Evolutionary conservation across 352 stramenopile species (phyloP), one percentile per base, ranked within the genome.

Genomic region (Thalassiosira sp.): DNA sequence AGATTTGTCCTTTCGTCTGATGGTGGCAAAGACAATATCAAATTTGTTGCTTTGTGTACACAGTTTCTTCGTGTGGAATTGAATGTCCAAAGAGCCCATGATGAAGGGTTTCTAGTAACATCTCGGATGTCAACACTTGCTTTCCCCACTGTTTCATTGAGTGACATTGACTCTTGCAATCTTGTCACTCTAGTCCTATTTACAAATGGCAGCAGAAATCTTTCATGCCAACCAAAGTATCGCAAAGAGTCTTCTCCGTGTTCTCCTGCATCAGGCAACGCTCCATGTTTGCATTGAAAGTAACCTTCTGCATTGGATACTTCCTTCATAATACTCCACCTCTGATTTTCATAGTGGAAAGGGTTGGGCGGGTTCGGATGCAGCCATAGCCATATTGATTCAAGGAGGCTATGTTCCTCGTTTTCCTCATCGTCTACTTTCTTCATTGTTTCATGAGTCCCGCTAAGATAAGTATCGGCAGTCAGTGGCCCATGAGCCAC

Each of bases 221-320:
- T 60, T 27, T 79, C 70, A 56, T 79, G 48, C 53, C 54, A 79
- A 3, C 70, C 54, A 61, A 79, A 79, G 42, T 79, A 79, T 18
- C 70, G 18, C 54, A 79, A 58, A 5, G 70, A 59, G 33, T 79
- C 70, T 42, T 69, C 42, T 43, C 70, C 70, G 40, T 59, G 42
- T 18, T 63, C 35, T 6, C 70, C 70, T 20, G 70, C 54, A 59
- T 79, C 70, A n/a, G 70, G 70, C 49, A 79, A 56, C 10, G 52
- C 51, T 22, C 70, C 70, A 59, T 79, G 70, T 45, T 79, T 79
- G 27, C 70, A 73, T 49, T 37, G 61, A 64, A 79, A 79, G n/a
- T 51, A 73, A 11, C 45, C 49, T 62, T 58, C 25, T n/a, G 35
- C 49, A 45, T 79, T 51, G 1, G 70, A 43, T n/a, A 79, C 60